Base-by-base conservation (phyloP, 805 yeast genomes). In the Starmerella cellae region DNA sequence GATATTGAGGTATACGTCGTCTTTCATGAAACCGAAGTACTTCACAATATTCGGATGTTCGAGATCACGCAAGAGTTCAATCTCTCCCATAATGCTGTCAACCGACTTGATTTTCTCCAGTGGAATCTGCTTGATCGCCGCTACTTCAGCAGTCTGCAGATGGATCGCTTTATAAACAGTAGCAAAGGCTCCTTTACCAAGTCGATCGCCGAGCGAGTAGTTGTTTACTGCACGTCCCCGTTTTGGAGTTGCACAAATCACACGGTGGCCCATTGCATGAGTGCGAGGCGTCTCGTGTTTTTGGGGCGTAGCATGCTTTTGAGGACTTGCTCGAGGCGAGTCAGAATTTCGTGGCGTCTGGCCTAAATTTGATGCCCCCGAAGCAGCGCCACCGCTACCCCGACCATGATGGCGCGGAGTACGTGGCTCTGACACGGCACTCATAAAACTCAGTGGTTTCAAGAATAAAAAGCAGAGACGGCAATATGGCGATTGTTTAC, bases 131-230 rank as follows among this genome's bases (percentile, higher is more conserved):
- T 84, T 84, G 20, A 85, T 74, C 1, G 95, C 95, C 4, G 82
- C 81, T 2, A 75, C 68, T 41, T 75, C 77, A 5, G 74, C 74
- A 0, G 87, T 80, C 41, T 64, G 66, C 45, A 70, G 61, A 53
- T 84, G 81, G 23, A 76, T 62, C 0, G 88, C 95, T 45, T 73
- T 70, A 60, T 78, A 85, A 3, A 88, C 96, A 31, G 74, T 73
- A 1, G 96, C 97, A 58, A 76, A 85, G 0, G 96, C 96, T 2
- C 98, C 98, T 46, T 73, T 73, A 2, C 97, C 98, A 2, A 91
- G 66, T 29, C 79, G 70, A 37, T 75, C 79, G 37, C 70, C 70
- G 16, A 66, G 49, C 2, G 63, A 52, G 52, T 62, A 56, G 42
- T 46, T 50, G 30, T 37, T 44, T 18, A 52, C 37, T 18, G 49